Evolutionary conservation across 257 asterid genomes (phyloP).

Genomic region (Thymus quinquecostatus): DNA sequence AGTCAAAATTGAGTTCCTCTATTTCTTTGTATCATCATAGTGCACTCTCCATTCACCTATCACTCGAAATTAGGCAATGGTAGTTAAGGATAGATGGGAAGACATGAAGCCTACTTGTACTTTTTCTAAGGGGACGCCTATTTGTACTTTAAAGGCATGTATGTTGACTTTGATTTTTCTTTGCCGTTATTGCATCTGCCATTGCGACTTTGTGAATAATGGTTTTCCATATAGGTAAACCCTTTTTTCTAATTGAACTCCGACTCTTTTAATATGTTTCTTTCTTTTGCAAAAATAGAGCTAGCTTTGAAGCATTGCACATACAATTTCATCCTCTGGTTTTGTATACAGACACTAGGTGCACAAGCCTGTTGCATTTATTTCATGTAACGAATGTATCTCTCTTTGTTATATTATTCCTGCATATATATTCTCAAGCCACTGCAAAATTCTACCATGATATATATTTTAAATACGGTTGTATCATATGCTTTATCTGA

Average conservation of each 20-base stretch:
- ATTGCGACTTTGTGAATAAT: not conserved
- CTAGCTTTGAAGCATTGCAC: not conserved
- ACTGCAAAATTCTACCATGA: constrained; percentile 8
- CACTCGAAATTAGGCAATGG: not conserved
- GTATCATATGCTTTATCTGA: constrained; percentile 4
- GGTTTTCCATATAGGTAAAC: too few species aligned
- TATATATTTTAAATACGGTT: constrained; percentile 14
- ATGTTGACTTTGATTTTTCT: too few species aligned
- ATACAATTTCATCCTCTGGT: too few species aligned
- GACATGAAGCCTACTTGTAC: too few species aligned
- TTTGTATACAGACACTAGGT: too few species aligned
- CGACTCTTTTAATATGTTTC: not conserved
- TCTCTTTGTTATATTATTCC: not conserved
- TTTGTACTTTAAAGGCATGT: too few species aligned
- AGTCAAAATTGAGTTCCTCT: constrained; percentile 10
- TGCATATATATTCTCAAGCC: constrained; percentile 18
- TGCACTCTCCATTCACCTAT: constrained; percentile 1
- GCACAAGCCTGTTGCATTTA: constrained; percentile 5
- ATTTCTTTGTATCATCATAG: constrained; percentile 1
- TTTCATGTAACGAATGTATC: constrained; percentile 17
- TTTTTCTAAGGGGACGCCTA: too few species aligned
- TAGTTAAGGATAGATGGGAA: too few species aligned
- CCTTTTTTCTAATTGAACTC: too few species aligned
- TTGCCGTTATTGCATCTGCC: not conserved
- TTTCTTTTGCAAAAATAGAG: constrained; percentile 18